These are phyloP conservation scores for Monsonia emarginata DNA, from an alignment of 441 rosid species.

Conservation along the genomic window DNA sequence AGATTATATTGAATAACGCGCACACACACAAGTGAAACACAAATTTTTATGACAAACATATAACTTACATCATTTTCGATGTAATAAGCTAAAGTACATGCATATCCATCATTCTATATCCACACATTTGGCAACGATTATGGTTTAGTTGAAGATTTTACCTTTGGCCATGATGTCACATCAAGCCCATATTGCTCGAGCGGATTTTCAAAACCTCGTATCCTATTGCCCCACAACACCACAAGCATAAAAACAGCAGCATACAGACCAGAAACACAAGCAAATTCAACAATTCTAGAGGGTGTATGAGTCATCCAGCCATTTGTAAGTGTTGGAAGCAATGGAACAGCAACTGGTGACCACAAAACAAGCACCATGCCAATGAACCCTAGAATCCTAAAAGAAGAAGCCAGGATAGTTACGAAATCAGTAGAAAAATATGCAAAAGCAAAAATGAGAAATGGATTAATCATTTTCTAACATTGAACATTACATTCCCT, in stretches of 20 bases:
- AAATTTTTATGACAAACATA: too few species aligned
- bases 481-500: neutral
- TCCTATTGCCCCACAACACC: constrained; percentile 75
- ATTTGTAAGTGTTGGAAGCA: constrained; percentile 74
- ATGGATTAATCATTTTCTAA: neutral
- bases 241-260: constrained; percentile 64
- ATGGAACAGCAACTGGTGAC: constrained; percentile 79
- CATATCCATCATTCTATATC: neutral
- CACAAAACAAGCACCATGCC: constrained; percentile 80
- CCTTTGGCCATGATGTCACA: constrained; percentile 44
- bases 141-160: constrained; percentile 23
- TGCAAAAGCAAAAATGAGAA: neutral
- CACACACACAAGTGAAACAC: too few species aligned
- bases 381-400: constrained; percentile 66
- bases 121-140: neutral
- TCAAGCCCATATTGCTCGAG: constrained; percentile 73
- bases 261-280: constrained; percentile 68
- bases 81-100: neutral
- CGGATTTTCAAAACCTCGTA: constrained; percentile 70
- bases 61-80: too few species aligned
- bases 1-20: too few species aligned
- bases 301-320: constrained; percentile 69
- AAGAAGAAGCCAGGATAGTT: constrained; percentile 15
- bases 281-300: constrained; percentile 59
- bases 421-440: constrained; percentile 15